Percentiles rank a stretch among this genome's conserved stretches.
These are phyloP conservation scores for Phytophthora uliginosa DNA, from an alignment of 352 stramenopile genomes.

Conservation along the genomic window DNA sequence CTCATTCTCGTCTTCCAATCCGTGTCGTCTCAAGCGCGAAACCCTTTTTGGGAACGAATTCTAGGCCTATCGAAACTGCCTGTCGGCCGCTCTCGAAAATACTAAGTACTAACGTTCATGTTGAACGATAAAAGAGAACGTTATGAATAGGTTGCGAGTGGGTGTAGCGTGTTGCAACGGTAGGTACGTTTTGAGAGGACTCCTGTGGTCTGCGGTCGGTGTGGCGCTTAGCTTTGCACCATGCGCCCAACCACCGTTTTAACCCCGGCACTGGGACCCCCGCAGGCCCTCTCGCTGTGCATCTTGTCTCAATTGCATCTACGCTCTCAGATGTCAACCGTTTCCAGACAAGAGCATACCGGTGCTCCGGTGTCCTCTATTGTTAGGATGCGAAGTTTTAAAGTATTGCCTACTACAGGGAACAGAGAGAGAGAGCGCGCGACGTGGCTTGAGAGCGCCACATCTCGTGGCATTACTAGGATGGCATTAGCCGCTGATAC, in stretches of 20 bases:
- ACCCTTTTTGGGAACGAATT: neutral
- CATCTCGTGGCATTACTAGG: slow-evolving; percentile 5
- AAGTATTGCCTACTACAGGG: slow-evolving; percentile 7
- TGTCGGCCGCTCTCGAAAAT: slow-evolving; percentile 18
- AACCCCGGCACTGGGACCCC: neutral
- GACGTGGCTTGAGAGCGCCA: neutral
- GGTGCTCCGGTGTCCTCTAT: neutral
- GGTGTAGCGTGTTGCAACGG: slow-evolving; percentile 7
- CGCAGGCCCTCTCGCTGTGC: neutral
- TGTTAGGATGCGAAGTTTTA: slow-evolving; percentile 9
- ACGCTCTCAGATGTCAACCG: neutral
- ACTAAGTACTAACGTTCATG: slow-evolving; percentile 8
- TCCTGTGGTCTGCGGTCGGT: neutral
- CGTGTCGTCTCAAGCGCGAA: neutral
- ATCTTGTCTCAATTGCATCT: neutral
- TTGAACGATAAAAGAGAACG: neutral
- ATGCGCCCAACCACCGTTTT: neutral
- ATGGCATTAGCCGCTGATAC: slow-evolving; percentile 18
- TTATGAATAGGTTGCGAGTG: slow-evolving; percentile 14
- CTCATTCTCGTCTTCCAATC: neutral
- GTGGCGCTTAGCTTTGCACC: slow-evolving; percentile 1
- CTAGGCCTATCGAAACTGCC: neutral
- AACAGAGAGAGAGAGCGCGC: neutral
- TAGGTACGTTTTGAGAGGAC: slow-evolving; percentile 3
- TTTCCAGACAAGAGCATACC: neutral